These are phyloP conservation scores for Citrullus colocynthis DNA, from an alignment of 306 rosid species.

Conservation along the genomic window DNA sequence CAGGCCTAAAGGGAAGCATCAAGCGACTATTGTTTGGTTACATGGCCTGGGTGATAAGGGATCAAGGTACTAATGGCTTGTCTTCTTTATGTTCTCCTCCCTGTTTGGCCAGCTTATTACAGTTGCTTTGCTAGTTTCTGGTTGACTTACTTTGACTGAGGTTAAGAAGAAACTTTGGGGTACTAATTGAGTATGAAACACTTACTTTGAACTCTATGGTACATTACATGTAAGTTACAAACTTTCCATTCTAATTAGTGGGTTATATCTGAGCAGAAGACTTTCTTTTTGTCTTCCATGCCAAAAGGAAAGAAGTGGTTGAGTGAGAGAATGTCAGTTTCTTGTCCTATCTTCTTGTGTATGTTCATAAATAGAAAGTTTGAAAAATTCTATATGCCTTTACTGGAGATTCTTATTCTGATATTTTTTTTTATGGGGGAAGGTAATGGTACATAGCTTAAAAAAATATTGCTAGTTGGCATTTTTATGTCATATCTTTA, in stretches of 20 bases:
- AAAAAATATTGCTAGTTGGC: slow-evolving; percentile 16
- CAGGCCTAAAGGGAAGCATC: slow-evolving; percentile 80
- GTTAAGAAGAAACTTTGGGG: neutral
- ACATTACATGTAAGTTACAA: neutral
- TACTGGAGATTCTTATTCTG: slow-evolving; percentile 38
- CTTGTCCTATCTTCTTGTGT: slow-evolving; percentile 23
- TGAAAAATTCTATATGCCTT: slow-evolving; percentile 23
- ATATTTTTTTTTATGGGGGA: slow-evolving; percentile 27
- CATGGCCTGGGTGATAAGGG: slow-evolving; percentile 94
- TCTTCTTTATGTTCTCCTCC: slow-evolving; percentile 2
- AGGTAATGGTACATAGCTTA: slow-evolving; percentile 18
- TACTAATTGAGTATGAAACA: neutral
- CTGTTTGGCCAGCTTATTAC: neutral
- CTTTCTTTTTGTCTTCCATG: slow-evolving; percentile 24
- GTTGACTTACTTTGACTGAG: neutral
- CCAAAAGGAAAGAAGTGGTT: slow-evolving; percentile 15
- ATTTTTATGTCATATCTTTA: slow-evolving; percentile 21
- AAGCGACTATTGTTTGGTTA: slow-evolving; percentile 86
- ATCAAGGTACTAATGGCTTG: slow-evolving; percentile 40
- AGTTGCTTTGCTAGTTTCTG: neutral
- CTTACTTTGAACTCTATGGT: neutral
- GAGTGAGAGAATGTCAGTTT: slow-evolving; percentile 41
- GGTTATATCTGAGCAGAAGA: neutral
- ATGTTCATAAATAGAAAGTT: slow-evolving; percentile 30
- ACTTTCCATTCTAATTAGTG: neutral